Evolutionary conservation across 306 rosid species (phyloP), one percentile per base, ranked within the genome.

Genomic region (Clitoria ternatea): DNA sequence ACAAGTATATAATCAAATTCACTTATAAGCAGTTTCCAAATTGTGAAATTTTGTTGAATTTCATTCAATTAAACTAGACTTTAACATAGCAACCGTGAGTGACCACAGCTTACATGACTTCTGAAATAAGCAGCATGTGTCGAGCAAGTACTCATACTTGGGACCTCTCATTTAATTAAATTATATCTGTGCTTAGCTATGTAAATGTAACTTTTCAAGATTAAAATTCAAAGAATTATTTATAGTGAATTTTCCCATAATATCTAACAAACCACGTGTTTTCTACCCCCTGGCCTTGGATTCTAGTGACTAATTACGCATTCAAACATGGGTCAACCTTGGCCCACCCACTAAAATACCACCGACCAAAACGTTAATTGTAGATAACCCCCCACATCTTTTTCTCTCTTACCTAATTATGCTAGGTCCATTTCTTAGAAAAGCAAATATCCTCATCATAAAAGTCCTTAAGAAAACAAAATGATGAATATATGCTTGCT

Each of bases 301-400:
- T 80, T 75, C 70, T 64, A 70, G 53, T 62, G 35, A 75, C 20
- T 17, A 33, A 14, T 29, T 52, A 77, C 53, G 61, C 44, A 20
- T 56, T 13, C 74, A 63, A 39, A 54, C 33, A 1, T 35, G 70
- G 74, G 32, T 42, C 68, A 62, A 76, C 65, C 29, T 35, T 66
- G 74, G 32, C 33, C 68, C 67, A 76, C 65, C 29, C 70, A 37
- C 14, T 61, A 39, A 80, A 59, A 37, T 22, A 4, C 47, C 85
- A 83, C 88, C 82, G 87, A 14, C 90, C 90, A 56, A 32, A 53
- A 17, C 66, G n/a, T n/a, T n/a, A n/a, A n/a, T n/a, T n/a, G n/a
- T n/a, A n/a, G n/a, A n/a, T n/a, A n/a, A n/a, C n/a, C n/a, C n/a
- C n/a, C n/a, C n/a, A n/a, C n/a, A n/a, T n/a, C n/a, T n/a, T n/a